phyloP scores from a whole-genome alignment of 192 early-diverging fungal genomes.

The Phlyctochytrium arcticum region DNA sequence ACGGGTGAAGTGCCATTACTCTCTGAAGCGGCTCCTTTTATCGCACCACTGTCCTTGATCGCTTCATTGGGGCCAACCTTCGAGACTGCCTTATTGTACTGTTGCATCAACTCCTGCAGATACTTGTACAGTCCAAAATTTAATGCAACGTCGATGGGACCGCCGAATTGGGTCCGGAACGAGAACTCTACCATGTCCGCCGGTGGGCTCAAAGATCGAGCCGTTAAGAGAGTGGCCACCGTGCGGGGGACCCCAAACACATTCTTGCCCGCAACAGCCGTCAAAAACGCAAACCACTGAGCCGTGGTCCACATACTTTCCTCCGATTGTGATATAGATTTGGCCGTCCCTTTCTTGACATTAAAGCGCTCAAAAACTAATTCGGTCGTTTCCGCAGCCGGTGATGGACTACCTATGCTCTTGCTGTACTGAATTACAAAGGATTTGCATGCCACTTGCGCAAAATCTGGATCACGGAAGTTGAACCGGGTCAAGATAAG shows the following conservation, averaged over 20 bases:
- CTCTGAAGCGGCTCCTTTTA: not conserved
- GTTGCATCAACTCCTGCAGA: conserved; percentile 35
- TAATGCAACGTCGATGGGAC: conserved; percentile 47
- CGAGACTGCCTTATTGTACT: conserved; percentile 35
- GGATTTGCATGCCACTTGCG: conserved; percentile 30
- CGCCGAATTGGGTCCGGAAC: conserved; percentile 39
- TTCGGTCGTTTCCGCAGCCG: conserved; percentile 16
- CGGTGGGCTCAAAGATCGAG: conserved; percentile 3
- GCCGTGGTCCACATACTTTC: conserved; percentile 42
- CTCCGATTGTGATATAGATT: conserved; percentile 39
- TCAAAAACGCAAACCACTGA: conserved; percentile 46
- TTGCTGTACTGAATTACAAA: not conserved
- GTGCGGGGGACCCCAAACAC: conserved; percentile 34
- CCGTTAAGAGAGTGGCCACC: conserved; percentile 10
- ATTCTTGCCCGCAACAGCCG: conserved; percentile 34
- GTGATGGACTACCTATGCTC: not conserved
- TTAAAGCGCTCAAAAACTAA: conserved; percentile 19
- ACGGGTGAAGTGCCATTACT: not conserved
- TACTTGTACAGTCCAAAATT: conserved; percentile 51
- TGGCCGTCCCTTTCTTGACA: conserved; percentile 38
- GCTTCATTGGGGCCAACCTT: not conserved
- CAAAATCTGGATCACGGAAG: conserved; percentile 48
- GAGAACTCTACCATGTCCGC: conserved; percentile 28
- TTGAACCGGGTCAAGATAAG: conserved; percentile 36
- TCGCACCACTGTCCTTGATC: not conserved